Base-by-base conservation (phyloP, 768 basidiomycete genomes). In the Lactifluus piperatus region DNA sequence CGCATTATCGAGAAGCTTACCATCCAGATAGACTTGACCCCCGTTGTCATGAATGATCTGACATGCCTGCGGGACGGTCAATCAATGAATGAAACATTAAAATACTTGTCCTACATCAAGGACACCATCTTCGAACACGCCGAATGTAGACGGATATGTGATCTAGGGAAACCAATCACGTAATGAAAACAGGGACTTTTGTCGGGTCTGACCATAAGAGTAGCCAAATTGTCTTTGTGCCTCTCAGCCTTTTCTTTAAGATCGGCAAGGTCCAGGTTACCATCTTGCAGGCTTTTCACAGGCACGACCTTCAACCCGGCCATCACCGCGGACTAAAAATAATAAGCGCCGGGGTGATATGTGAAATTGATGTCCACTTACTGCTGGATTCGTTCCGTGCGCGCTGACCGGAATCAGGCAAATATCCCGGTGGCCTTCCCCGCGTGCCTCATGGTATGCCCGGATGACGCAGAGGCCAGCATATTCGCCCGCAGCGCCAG, bases 351-450 rank as follows among this genome's bases (percentile, higher is more conserved):
- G 16, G 20, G 13, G n/a, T 16, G 5, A n/a, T 14, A 5, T 24
- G 14, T 11, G 7, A 37, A n/a, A 18, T 34, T 2, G 53, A 1
- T 18, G 20, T 24, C 52, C 11, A 75, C 88, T 74, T 68, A 91
- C 91, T 51, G 97, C 97, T 48, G 97, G 97, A 73, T 99, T 98
- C 44, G 97, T 98, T 44, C 97, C 97, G 73, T 98, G 97, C 2
- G 97, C 97, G 65, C 92, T 95, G 54, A 95, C 74, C 55, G 97
- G 97, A 66, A 97, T 95, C 52, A 97, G 73, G 69, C 94, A 98
- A 51, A 97, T 81, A 70, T 98, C 82, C 46, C 97, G 84, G 64
- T 94, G 83, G 1, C 77, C 79, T 67, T 98, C 85, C 32, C 89
- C 89, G 22, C 86, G 84, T 54, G 91, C 89, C 69, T 88, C 86